A percentile compares a stretch with the other conserved stretches of the same genome.
Conservation (phyloP, 768 basidiomycete species). For the Lepiota venenata region DNA sequence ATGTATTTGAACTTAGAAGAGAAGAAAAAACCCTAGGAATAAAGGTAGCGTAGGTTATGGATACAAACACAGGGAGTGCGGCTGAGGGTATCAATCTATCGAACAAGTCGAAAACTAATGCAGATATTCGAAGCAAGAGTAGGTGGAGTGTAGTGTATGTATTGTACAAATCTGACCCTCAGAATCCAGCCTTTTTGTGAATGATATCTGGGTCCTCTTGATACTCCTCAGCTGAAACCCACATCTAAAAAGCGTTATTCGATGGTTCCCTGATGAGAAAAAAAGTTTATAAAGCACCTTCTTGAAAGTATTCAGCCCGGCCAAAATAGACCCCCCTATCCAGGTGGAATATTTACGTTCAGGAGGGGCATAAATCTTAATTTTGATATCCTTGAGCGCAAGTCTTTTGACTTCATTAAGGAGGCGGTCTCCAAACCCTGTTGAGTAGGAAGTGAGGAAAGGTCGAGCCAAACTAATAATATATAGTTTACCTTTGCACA, state of each 20-base stretch:
- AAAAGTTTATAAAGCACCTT: slow-evolving; percentile 54
- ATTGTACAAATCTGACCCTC: slow-evolving; percentile 10
- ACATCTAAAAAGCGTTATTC: slow-evolving; percentile 65
- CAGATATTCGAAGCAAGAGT: background rate
- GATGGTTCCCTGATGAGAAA: slow-evolving; percentile 12
- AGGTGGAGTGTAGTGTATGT: background rate
- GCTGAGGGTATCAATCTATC: slow-evolving; percentile 10
- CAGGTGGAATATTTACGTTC: slow-evolving; percentile 97
- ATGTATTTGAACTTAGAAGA: slow-evolving; percentile 14
- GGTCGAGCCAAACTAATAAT: background rate
- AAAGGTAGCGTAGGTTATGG: slow-evolving; percentile 10
- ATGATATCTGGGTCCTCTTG: slow-evolving; percentile 99
- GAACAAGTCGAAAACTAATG: background rate
- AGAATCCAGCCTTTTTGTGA: slow-evolving; percentile 92
- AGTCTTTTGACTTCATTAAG: slow-evolving; percentile 96
- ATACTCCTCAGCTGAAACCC: slow-evolving; percentile 99
- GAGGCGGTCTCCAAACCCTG: slow-evolving; percentile 93
- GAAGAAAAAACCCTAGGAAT: slow-evolving; percentile 6
- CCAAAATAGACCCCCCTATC: slow-evolving; percentile 97
- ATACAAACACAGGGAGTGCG: slow-evolving; percentile 6
- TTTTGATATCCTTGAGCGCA: slow-evolving; percentile 93
- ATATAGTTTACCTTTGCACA: slow-evolving; percentile 74
- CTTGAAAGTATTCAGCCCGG: slow-evolving; percentile 95
- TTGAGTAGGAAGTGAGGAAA: slow-evolving; percentile 11
- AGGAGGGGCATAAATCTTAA: slow-evolving; percentile 99